Conservation (phyloP, 2,329 filamentous ascomycete species). For the Penicillium janthinellum region DNA sequence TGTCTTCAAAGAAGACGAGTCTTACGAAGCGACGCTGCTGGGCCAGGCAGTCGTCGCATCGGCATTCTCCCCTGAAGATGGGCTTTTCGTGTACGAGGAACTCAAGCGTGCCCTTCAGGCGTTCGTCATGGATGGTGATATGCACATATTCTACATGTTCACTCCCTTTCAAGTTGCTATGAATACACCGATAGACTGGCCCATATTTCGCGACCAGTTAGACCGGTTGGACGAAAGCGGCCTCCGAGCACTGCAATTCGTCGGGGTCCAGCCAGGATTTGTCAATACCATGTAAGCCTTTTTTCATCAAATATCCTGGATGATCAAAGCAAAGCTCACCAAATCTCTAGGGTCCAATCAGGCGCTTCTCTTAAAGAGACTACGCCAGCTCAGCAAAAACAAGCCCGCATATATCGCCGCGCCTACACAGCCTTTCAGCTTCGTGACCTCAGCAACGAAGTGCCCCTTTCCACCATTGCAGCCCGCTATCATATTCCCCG, state of each 20-base stretch:
- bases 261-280: conserved; percentile 68
- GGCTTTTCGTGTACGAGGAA: conserved; percentile 71
- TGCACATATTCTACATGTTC: conserved; percentile 78
- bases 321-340: conserved; percentile 10
- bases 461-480: conserved; percentile 69
- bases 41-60: conserved; percentile 73
- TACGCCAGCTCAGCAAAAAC: conserved; percentile 62
- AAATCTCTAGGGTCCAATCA: conserved; percentile 62
- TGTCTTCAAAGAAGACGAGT: conserved; percentile 50
- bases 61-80: conserved; percentile 72
- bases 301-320: not conserved
- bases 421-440: conserved; percentile 77
- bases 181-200: conserved; percentile 65
- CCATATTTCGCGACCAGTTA: conserved; percentile 70
- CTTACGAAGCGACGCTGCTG: conserved; percentile 64
- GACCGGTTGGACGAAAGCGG: conserved; percentile 71
- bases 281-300: conserved; percentile 66
- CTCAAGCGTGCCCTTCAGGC: conserved; percentile 66
- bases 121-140: conserved; percentile 79
- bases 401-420: conserved; percentile 66
- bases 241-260: conserved; percentile 65
- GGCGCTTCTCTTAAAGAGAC: conserved; percentile 62
- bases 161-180: conserved; percentile 64
- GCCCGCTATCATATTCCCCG: conserved; percentile 70
- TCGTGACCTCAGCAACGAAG: conserved; percentile 76